These are phyloP conservation scores for Pseudonitzschia delicatissima DNA, from an alignment of 108 stramenopile genomes.

Conservation along the genomic window DNA sequence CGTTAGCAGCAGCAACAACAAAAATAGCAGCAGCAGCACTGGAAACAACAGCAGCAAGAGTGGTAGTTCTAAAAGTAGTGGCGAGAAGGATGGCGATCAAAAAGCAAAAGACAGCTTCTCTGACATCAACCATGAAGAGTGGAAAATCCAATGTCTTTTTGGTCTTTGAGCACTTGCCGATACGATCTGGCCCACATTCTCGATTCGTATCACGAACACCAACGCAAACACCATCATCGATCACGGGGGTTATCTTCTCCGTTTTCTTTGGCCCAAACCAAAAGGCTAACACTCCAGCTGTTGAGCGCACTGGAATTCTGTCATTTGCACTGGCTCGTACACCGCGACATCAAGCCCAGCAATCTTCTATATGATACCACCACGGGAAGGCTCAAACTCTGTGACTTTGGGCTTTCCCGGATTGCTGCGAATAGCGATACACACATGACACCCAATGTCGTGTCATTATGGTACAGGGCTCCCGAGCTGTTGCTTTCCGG, in stretches of 20 bases:
- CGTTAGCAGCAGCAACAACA: neutral
- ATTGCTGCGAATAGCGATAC: slow-evolving; percentile 15
- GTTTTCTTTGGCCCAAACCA: slow-evolving; percentile 60
- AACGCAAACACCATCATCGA: neutral
- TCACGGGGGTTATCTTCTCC: slow-evolving; percentile 13
- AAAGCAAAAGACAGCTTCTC: neutral
- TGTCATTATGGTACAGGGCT: slow-evolving; percentile 90
- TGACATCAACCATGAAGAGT: neutral
- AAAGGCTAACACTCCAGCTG: slow-evolving; percentile 56
- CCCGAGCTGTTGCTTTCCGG: slow-evolving; percentile 75
- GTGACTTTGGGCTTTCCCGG: slow-evolving; percentile 90
- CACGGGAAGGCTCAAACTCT: slow-evolving; percentile 53
- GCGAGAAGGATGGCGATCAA: slow-evolving; percentile 15
- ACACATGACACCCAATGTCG: slow-evolving; percentile 83
- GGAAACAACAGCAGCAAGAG: neutral
- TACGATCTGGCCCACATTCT: slow-evolving; percentile 71
- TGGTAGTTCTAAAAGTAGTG: neutral
- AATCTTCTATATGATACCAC: slow-evolving; percentile 62
- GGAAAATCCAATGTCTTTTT: slow-evolving; percentile 71
- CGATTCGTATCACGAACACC: slow-evolving; percentile 45
- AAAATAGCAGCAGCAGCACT: neutral
- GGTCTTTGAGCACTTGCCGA: slow-evolving; percentile 77
- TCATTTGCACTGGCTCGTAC: slow-evolving; percentile 58
- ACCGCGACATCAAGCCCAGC: slow-evolving; percentile 84
- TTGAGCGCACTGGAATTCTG: slow-evolving; percentile 61